phyloP scores from a whole-genome alignment of 805 yeast genomes.

The Ogataea kodamae region DNA sequence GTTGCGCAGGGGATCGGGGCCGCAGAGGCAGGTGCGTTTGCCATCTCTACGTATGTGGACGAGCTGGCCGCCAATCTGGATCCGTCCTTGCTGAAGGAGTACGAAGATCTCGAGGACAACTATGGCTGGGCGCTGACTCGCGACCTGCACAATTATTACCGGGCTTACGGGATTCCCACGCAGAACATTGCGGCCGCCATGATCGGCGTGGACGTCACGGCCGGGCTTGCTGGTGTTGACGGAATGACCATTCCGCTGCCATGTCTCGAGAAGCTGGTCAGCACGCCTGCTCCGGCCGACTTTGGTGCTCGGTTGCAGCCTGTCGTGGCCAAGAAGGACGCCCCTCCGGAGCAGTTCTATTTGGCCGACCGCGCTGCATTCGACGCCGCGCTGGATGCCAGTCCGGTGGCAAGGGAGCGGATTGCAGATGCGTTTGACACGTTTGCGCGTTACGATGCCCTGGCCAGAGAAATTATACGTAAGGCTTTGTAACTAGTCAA shows the following conservation, averaged over 20 bases:
- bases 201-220: conserved; percentile 28
- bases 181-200: conserved; percentile 33
- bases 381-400: conserved; percentile 10
- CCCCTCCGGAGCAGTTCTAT: conserved; percentile 18
- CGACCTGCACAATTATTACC: conserved; percentile 33
- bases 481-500: conserved; percentile 3
- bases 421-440: conserved; percentile 19
- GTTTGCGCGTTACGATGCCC: conserved; percentile 17
- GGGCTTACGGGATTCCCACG: conserved; percentile 29
- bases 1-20: conserved; percentile 35
- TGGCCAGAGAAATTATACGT: conserved; percentile 14
- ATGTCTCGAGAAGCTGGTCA: conserved; percentile 26
- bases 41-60: conserved; percentile 35
- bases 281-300: conserved; percentile 30
- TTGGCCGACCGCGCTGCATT: conserved; percentile 20
- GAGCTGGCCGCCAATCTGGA: conserved; percentile 29
- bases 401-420: conserved; percentile 18
- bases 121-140: conserved; percentile 29
- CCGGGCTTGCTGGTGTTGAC: conserved; percentile 33
- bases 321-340: conserved; percentile 18
- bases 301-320: conserved; percentile 14
- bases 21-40: conserved; percentile 35
- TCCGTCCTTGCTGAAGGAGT: conserved; percentile 21
- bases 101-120: conserved; percentile 23
- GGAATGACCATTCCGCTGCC: conserved; percentile 32